These are phyloP conservation scores for Lactarius quietus DNA, from an alignment of 768 basidiomycete genomes.

Conservation along the genomic window DNA sequence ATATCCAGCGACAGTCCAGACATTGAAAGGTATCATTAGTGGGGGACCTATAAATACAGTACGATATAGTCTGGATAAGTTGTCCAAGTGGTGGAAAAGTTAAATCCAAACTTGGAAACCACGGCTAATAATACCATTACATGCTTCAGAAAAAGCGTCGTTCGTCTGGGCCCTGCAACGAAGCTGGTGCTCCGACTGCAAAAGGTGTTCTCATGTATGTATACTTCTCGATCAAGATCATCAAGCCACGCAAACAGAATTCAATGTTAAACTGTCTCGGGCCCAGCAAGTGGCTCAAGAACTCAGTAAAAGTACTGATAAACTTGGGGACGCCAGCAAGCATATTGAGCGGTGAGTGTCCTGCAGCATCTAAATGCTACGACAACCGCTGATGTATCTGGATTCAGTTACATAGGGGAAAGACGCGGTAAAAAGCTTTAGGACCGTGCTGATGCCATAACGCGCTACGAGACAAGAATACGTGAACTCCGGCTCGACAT, in stretches of 20 bases:
- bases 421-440: slow-evolving; percentile 57
- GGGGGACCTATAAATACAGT: slow-evolving; percentile 78
- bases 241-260: slow-evolving; percentile 45
- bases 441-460: slow-evolving; percentile 56
- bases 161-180: no score
- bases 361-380: not conserved
- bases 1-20: slow-evolving; percentile 79
- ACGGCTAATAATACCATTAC: slow-evolving; percentile 6
- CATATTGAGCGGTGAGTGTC: slow-evolving; percentile 56
- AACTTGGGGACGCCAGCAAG: slow-evolving; percentile 56
- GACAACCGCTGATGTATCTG: not conserved
- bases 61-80: slow-evolving; percentile 70
- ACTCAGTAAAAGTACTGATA: slow-evolving; percentile 61
- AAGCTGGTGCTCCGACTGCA: no score
- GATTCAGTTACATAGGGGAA: slow-evolving; percentile 65
- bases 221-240: slow-evolving; percentile 45
- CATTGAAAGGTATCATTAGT: slow-evolving; percentile 80
- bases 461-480: slow-evolving; percentile 45
- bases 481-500: slow-evolving; percentile 39
- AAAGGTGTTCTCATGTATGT: no score
- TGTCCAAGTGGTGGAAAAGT: slow-evolving; percentile 78
- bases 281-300: slow-evolving; percentile 59
- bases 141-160: not conserved
- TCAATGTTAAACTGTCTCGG: slow-evolving; percentile 45
- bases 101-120: not conserved